Evolutionary conservation across 805 yeast species (phyloP).

Genomic region (Grigorovia humatica): DNA sequence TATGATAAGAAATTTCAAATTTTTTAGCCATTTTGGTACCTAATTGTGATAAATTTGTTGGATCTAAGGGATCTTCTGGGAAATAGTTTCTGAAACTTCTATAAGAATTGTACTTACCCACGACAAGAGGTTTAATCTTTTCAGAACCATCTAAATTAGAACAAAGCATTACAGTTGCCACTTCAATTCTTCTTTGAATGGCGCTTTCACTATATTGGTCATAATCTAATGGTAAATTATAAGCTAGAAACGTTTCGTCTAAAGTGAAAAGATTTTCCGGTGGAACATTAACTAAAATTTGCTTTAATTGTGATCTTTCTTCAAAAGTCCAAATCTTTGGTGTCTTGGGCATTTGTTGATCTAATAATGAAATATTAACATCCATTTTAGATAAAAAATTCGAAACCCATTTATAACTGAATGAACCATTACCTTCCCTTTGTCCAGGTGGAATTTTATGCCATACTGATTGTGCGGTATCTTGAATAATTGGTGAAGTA

Average conservation of each 20-base stretch:
- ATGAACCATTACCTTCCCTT: conserved; percentile 57
- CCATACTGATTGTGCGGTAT: conserved; percentile 57
- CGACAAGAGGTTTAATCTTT: conserved; percentile 48
- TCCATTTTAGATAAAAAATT: conserved; percentile 40
- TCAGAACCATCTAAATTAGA: conserved; percentile 55
- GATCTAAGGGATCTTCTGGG: conserved; percentile 23
- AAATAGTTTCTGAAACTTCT: conserved; percentile 31
- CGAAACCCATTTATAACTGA: conserved; percentile 48
- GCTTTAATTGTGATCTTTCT: conserved; percentile 42
- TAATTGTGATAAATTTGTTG: conserved; percentile 20
- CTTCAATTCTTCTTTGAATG: conserved; percentile 30
- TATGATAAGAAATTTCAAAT: conserved; percentile 45
- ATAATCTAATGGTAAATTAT: conserved; percentile 51
- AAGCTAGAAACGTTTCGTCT: conserved; percentile 51
- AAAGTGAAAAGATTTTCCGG: conserved; percentile 47
- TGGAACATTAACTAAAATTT: conserved; percentile 35
- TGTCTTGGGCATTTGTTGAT: conserved; percentile 34
- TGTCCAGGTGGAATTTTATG: conserved; percentile 42
- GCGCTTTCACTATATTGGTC: conserved; percentile 34
- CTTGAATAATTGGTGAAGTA: conserved; percentile 51
- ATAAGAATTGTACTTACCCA: conserved; percentile 46
- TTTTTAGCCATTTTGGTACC: conserved; percentile 39
- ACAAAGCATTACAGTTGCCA: conserved; percentile 50
- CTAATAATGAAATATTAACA: conserved; percentile 39
- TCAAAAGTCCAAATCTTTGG: conserved; percentile 52